A percentile compares a stretch with the other conserved stretches of the same genome.
Conservation (phyloP, 2,329 filamentous ascomycete genomes). For the Cephalotrichum gorgonifer region DNA sequence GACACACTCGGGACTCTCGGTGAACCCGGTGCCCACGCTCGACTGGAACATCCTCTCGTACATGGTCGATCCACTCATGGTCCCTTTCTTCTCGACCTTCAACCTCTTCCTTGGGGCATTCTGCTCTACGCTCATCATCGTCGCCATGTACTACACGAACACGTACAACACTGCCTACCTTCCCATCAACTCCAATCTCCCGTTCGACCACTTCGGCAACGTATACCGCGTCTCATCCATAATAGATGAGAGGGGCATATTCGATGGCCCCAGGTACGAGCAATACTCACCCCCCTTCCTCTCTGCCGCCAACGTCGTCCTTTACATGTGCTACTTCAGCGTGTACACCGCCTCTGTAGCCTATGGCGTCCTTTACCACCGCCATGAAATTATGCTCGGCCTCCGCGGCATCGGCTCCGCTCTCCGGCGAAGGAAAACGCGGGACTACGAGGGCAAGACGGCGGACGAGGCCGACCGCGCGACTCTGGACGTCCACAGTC, state of each 20-base stretch:
- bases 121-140: slow-evolving; percentile 16
- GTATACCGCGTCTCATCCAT: slow-evolving; percentile 26
- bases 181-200: slow-evolving; percentile 28
- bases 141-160: slow-evolving; percentile 21
- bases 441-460: slow-evolving; percentile 7
- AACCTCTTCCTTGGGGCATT: slow-evolving; percentile 21
- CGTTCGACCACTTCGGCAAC: slow-evolving; percentile 26
- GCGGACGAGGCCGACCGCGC: slow-evolving; percentile 11
- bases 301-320: slow-evolving; percentile 20
- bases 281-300: slow-evolving; percentile 31
- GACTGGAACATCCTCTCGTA: slow-evolving; percentile 32
- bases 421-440: slow-evolving; percentile 14
- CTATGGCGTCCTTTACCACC: slow-evolving; percentile 28
- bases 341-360: slow-evolving; percentile 28
- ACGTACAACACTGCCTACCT: slow-evolving; percentile 24
- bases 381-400: slow-evolving; percentile 24
- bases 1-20: slow-evolving; percentile 31
- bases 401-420: slow-evolving; percentile 18
- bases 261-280: slow-evolving; percentile 25
- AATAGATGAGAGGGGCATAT: slow-evolving; percentile 21
- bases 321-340: slow-evolving; percentile 30
- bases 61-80: slow-evolving; percentile 22
- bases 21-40: slow-evolving; percentile 35
- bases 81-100: slow-evolving; percentile 24
- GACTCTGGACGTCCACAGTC: slow-evolving; percentile 28